Base-by-base conservation (phyloP, 2,329 filamentous ascomycete species). In the Fusarium albidum region DNA sequence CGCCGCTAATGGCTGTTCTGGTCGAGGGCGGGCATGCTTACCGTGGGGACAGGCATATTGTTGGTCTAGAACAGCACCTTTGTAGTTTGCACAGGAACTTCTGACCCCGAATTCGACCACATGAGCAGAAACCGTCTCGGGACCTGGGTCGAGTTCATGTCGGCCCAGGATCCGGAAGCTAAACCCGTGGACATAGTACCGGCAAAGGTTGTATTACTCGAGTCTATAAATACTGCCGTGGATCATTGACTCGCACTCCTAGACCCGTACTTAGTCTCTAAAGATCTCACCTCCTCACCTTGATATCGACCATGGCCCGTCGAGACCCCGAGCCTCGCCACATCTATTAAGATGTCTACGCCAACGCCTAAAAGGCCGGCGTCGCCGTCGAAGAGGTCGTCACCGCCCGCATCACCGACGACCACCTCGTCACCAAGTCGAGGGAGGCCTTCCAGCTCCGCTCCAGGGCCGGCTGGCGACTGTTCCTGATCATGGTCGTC, bases 371-470 rank as follows among this genome's bases (percentile, higher is more conserved):
- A 29, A 65, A 65, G 35, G 49, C 59, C 12, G 61, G 61, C 6
- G 54, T 65, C 6, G 54, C 42, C 12, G 63, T 65, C 1, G 59
- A 54, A 7, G 63, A 65, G 9, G 52, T 65, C 7, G 59, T 65
- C 18, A 52, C 59, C n/a, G 51, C 56, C 2, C 48, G 63, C 14
- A 61, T 65, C 25, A 55, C 59, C 4, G 61, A 65, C 2, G 61
- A 65, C 4, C 56, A 65, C 29, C 33, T 65, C 9, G n/a, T 65
- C 25, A 50, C 47, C 9, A 61, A 65, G 15, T 65, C 63, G 0
- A 21, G 34, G 7, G 43, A 55, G 34, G 59, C 63, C 11, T 29
- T 64, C 2, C 52, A 35, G 3, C 46, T 65, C 3, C 51, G 50
- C n/a, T 65, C 63, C 9, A 42, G 18, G 21, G 54, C 63, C 3